Evolutionary conservation across 2,329 filamentous ascomycete genomes (phyloP).

Genomic region (Fusarium sulawesiense): DNA sequence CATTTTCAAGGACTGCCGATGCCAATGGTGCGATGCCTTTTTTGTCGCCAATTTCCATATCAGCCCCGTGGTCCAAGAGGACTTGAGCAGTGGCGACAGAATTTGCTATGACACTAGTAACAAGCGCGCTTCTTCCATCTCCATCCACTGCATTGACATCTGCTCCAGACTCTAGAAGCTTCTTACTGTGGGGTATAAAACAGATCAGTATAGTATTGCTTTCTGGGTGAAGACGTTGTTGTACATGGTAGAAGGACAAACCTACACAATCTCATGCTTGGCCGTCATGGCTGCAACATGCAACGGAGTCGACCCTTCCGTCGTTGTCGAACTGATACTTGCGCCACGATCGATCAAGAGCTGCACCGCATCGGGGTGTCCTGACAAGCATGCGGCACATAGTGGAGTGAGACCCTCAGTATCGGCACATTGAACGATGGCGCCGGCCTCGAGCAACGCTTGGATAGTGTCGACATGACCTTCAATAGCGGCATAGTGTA

Average conservation of each 20-base stretch:
- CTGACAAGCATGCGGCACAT: neutral
- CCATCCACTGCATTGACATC: neutral
- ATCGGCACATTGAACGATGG: neutral
- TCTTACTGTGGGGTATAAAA: neutral
- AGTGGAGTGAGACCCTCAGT: neutral
- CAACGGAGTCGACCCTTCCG: neutral
- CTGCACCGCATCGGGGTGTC: neutral
- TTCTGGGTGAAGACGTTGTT: neutral
- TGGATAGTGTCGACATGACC: neutral
- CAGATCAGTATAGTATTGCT: neutral
- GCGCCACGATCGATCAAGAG: neutral
- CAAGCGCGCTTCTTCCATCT: neutral
- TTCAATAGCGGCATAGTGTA: neutral
- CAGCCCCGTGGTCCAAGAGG: neutral
- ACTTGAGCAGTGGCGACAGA: neutral
- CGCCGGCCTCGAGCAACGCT: neutral
- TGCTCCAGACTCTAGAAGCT: neutral
- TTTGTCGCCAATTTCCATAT: neutral
- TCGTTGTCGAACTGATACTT: neutral
- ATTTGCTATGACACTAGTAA: neutral
- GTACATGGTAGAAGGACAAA: no score
- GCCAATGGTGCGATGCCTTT: neutral
- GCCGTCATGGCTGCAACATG: neutral
- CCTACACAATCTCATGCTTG: neutral
- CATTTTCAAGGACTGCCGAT: neutral